phyloP scores from a whole-genome alignment of 2,329 filamentous ascomycete species.

The Aspergillus felis region DNA sequence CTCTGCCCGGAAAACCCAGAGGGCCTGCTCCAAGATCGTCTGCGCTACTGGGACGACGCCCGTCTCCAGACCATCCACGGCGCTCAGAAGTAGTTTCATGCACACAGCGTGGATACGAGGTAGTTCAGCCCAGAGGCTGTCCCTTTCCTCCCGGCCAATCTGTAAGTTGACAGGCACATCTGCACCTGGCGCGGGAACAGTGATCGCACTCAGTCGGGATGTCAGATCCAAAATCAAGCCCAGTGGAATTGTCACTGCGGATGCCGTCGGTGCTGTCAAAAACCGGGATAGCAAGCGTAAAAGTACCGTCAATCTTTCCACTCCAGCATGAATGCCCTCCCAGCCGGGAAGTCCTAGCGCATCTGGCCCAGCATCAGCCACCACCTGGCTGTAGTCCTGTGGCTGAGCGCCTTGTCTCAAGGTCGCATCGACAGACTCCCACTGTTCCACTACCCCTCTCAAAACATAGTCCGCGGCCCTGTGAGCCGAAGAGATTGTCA shows the following conservation, averaged over 20 bases:
- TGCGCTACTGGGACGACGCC: constrained; percentile 59
- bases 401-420: constrained; percentile 30
- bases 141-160: constrained; percentile 74
- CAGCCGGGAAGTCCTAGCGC: constrained; percentile 60
- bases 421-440: constrained; percentile 62
- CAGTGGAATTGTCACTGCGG: constrained; percentile 63
- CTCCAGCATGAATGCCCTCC: constrained; percentile 70
- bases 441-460: constrained; percentile 74
- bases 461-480: constrained; percentile 71
- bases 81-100: constrained; percentile 57
- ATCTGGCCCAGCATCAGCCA: constrained; percentile 39
- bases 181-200: constrained; percentile 47
- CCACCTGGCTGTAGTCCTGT: constrained; percentile 32
- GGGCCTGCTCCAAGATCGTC: constrained; percentile 65
- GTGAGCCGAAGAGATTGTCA: constrained; percentile 63
- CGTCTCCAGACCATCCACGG: constrained; percentile 57
- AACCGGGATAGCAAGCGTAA: constrained; percentile 63
- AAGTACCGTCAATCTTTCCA: constrained; percentile 64
- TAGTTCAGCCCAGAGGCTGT: constrained; percentile 69
- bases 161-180: constrained; percentile 64
- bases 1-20: constrained; percentile 64
- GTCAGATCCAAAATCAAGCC: constrained; percentile 65
- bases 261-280: constrained; percentile 61
- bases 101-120: constrained; percentile 70
- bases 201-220: constrained; percentile 65